Base-by-base conservation (phyloP, 257 asterid species). In the Verbascum thapsus region DNA sequence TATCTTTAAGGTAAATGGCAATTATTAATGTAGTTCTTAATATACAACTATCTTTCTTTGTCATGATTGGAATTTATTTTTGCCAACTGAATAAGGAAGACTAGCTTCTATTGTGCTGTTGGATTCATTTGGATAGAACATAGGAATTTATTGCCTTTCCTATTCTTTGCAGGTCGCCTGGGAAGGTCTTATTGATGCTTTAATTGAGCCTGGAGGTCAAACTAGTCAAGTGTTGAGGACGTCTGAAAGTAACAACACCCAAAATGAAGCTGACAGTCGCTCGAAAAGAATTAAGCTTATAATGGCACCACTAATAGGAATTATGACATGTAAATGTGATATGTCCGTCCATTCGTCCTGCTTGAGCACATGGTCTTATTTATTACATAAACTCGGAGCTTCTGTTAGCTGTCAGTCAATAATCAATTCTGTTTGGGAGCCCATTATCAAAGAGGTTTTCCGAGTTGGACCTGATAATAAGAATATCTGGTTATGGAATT, bases 301-400 rank as follows among this genome's bases (percentile, higher is more conserved):
- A 47, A 79, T 89, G 91, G 82, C 78, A 64, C 97, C 95, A 50
- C 75, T 86, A 26, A 20, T 73, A 49, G 90, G 89, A 71, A 77
- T 89, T 39, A 76, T 81, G 81, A 82, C 88, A 40, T 74, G 85
- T 67, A 89, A 86, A 81, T 81, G 88, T 70, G 89, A 84, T 64
- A 72, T 71, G 19, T 86, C 94, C 23, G 91, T 84, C 51, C 86
- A 76, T 44, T 78, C 74, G 13, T 75, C 95, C 67, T 84, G 95
- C 88, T 78, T 89, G 79, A 84, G 78, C 64, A 80, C 91, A 9
- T 89, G 97, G 97, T 86, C 86, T 60, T 89, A 89, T 75, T 79
- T 89, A 47, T 71, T 86, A 47, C 90, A 86, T 71, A 89, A 87
- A 77, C 94, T 89, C 18, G 81, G 74, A 43, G 81, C 70, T 66